Base-by-base conservation (phyloP, 768 basidiomycete species). In the Tephrocybe sp. region DNA sequence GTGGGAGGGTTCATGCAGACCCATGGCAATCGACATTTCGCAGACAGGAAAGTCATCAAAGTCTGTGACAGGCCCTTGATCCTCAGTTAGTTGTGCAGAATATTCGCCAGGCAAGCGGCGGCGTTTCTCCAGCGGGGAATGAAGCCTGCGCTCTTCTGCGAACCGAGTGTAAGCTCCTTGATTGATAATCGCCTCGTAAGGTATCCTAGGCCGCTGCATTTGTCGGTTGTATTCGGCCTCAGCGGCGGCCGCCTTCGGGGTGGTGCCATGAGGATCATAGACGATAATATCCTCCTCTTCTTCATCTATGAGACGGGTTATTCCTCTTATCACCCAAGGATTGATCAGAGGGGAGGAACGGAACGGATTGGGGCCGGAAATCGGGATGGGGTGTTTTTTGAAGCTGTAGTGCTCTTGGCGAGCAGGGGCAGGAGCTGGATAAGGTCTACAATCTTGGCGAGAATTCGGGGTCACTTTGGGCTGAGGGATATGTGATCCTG, bases 11-110 rank as follows among this genome's bases (percentile, higher is more conserved):
- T 21, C 21, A 44, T 58, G 57, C 21, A 58, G 26, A 14, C 57
- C 57, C 57, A 58, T 58, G 28, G 57, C 57, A 45, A 58, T 52
- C 14, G 57, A 55, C 57, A 58, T 58, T 40, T 54, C 56, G n/a
- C 56, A 54, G 14, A 58, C 42, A 12, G 56, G 56, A 26, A 58
- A 58, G 33, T 54, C 53, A 39, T 51, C 21, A 33, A 58, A 58
- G 5, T 1, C 21, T 5, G 12, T 20, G 10, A 3, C 23, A 20
- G 18, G 5, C 23, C 45, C 21, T 15, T 14, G 30, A n/a, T 17
- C 34, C 9, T 24, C 24, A 2, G 18, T 30, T 11, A 30, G 14
- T 11, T 30, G 26, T 20, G 2, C 2, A 9, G 15, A 6, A 38
- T 6, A 20, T 17, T 20, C 47, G 17, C 12, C 32, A 17, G 41